These are phyloP conservation scores for Ceriops decandra DNA, from an alignment of 345 rosid genomes.

Conservation along the genomic window DNA sequence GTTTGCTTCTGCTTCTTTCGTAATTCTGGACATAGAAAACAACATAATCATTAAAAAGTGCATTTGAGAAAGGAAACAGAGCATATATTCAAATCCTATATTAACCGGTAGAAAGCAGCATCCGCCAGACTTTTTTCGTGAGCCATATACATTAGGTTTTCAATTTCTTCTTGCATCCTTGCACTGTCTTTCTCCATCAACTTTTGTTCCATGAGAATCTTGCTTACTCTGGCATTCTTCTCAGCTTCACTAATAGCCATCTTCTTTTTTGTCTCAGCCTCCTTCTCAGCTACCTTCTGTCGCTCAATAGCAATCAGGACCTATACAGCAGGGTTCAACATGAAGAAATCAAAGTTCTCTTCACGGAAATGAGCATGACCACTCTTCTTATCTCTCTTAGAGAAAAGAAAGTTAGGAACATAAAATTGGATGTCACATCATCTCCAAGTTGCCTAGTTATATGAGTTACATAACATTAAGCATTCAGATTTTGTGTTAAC, in stretches of 20 bases:
- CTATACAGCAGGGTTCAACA: conserved; percentile 30
- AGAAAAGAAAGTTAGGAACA: background rate
- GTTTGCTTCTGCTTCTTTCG: conserved; percentile 91
- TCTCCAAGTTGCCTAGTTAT: background rate
- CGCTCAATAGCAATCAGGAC: conserved; percentile 78
- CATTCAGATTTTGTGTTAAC: background rate
- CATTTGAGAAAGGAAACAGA: background rate
- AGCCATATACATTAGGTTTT: conserved; percentile 70
- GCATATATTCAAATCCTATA: background rate
- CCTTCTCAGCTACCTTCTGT: conserved; percentile 86
- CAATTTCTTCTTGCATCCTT: conserved; percentile 73
- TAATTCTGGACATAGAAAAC: conserved; percentile 35
- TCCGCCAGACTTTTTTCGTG: conserved; percentile 79
- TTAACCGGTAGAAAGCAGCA: conserved; percentile 81
- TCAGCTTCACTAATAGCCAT: conserved; percentile 95
- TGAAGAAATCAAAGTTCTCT: background rate
- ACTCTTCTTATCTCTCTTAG: background rate
- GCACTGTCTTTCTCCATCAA: conserved; percentile 83
- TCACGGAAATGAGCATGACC: background rate
- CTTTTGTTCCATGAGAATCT: conserved; percentile 80
- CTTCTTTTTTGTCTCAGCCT: conserved; percentile 78
- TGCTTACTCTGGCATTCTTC: conserved; percentile 77
- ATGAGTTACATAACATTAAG: background rate
- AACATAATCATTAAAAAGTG: background rate
- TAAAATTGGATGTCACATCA: background rate